Conservation (phyloP, 2,329 filamentous ascomycete species). For the Neopestalotiopsis sp. region DNA sequence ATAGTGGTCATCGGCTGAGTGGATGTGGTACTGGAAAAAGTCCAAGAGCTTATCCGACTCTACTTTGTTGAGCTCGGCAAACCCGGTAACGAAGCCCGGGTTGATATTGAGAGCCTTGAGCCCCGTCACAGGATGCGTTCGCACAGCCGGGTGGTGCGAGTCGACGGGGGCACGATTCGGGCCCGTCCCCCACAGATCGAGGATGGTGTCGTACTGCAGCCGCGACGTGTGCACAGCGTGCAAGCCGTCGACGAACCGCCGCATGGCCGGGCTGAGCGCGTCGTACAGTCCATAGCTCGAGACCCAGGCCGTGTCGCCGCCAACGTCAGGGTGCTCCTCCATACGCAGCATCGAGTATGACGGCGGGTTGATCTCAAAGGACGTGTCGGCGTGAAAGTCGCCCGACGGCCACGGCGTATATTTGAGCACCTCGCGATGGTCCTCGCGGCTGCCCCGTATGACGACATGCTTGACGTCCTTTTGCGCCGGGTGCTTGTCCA, state of each 20-base stretch:
- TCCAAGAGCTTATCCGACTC: constrained; percentile 54
- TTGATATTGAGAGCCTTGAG: constrained; percentile 54
- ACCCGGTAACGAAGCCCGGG: constrained; percentile 51
- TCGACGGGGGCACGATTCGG: constrained; percentile 52
- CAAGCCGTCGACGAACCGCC: constrained; percentile 47
- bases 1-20: constrained; percentile 54
- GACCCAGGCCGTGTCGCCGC: constrained; percentile 54
- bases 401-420: constrained; percentile 54
- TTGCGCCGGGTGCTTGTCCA: constrained; percentile 54
- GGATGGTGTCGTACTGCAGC: constrained; percentile 52
- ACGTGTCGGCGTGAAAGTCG: constrained; percentile 57
- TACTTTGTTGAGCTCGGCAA: constrained; percentile 54
- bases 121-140: constrained; percentile 54
- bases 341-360: constrained; percentile 57
- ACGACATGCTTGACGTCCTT: constrained; percentile 49
- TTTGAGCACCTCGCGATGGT: constrained; percentile 49
- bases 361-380: constrained; percentile 57
- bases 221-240: constrained; percentile 52
- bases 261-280: constrained; percentile 47
- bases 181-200: constrained; percentile 48
- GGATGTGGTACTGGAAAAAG: constrained; percentile 52
- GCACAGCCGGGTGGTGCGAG: constrained; percentile 52
- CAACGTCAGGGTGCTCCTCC: constrained; percentile 53
- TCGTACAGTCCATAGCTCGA: constrained; percentile 53
- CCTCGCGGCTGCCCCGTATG: constrained; percentile 49